Conservation (phyloP, 805 yeast species). For the Candida nemodendra region DNA sequence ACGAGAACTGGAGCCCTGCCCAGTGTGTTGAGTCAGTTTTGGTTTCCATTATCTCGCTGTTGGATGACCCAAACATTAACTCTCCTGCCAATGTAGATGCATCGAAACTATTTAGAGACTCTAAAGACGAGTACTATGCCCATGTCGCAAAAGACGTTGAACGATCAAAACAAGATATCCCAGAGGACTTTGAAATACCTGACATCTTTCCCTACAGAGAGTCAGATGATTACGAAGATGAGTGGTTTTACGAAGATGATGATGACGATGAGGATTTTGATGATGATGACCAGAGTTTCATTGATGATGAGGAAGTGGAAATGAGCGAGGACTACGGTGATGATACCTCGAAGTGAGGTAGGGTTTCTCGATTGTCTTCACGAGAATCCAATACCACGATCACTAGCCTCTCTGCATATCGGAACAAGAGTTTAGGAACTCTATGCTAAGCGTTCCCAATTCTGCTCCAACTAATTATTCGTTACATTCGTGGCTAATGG, state of each 20-base stretch:
- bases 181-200: slow-evolving; percentile 83
- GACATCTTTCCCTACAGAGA: slow-evolving; percentile 40
- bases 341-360: slow-evolving; percentile 27
- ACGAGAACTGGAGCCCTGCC: slow-evolving; percentile 92
- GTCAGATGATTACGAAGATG: slow-evolving; percentile 49
- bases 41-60: slow-evolving; percentile 82
- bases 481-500: too few species aligned
- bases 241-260: slow-evolving; percentile 59
- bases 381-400: too few species aligned
- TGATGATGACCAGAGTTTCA: slow-evolving; percentile 42
- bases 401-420: not conserved
- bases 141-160: slow-evolving; percentile 80
- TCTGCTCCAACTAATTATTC: too few species aligned
- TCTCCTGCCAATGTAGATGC: slow-evolving; percentile 98
- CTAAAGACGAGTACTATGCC: slow-evolving; percentile 71
- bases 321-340: slow-evolving; percentile 46
- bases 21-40: slow-evolving; percentile 91
- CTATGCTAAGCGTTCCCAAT: too few species aligned
- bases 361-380: too few species aligned
- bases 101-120: slow-evolving; percentile 82
- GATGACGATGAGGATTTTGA: slow-evolving; percentile 56
- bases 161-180: slow-evolving; percentile 80
- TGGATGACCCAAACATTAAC: slow-evolving; percentile 90
- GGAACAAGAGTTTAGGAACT: not conserved
- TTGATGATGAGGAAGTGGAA: slow-evolving; percentile 45